Conservation (phyloP, 805 yeast genomes). For the Barnettozyma pratensis region DNA sequence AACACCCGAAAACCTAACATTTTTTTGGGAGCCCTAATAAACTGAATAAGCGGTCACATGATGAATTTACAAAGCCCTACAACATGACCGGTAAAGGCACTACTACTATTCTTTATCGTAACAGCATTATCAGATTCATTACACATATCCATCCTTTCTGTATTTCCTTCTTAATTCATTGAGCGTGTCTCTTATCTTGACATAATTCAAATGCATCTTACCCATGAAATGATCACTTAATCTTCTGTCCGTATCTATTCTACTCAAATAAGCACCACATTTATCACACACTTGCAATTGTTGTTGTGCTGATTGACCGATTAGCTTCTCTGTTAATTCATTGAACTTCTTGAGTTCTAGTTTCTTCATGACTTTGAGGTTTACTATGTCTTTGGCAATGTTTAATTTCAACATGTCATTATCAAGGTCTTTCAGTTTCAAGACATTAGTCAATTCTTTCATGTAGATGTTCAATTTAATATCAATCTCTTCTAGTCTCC, state of each 20-base stretch:
- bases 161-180: constrained; percentile 18
- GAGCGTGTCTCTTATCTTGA: constrained; percentile 54
- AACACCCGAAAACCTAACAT: background rate
- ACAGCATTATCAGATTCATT: background rate
- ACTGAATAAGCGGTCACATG: background rate
- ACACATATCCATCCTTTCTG: background rate
- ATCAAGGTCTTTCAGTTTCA: constrained; percentile 2
- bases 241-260: constrained; percentile 82
- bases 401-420: constrained; percentile 25
- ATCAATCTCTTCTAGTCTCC: constrained; percentile 50
- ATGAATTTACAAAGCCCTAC: background rate
- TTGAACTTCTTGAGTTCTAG: constrained; percentile 51
- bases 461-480: constrained; percentile 61
- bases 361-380: constrained; percentile 43
- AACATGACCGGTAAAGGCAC: background rate
- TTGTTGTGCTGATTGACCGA: constrained; percentile 82
- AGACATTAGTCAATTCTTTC: constrained; percentile 51
- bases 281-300: constrained; percentile 84
- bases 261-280: constrained; percentile 84
- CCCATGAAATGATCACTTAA: constrained; percentile 89
- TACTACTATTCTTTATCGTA: background rate
- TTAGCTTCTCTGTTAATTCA: constrained; percentile 56
- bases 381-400: constrained; percentile 30
- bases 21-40: too few relatives aligned
- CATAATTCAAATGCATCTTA: constrained; percentile 79